Conservation (phyloP, 2,329 filamentous ascomycete genomes). For the Pseudogymnoascus sp. region DNA sequence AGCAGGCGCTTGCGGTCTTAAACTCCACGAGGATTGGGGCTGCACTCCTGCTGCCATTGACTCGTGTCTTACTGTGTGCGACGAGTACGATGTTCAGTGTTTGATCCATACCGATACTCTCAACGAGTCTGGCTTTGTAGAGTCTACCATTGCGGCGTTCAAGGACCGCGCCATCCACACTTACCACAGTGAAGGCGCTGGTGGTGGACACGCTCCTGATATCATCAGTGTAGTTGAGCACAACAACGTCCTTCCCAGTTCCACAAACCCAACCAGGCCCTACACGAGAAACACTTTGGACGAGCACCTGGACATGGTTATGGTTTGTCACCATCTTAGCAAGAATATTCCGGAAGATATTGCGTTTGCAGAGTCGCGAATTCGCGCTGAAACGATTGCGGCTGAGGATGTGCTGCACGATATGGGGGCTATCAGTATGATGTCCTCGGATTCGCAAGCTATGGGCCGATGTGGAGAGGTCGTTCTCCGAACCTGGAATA, state of each 20-base stretch:
- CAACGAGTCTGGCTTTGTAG: conserved; percentile 96
- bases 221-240: conserved; percentile 92
- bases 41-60: conserved; percentile 87
- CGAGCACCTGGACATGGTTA: conserved; percentile 95
- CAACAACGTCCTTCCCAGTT: conserved; percentile 78
- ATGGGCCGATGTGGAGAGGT: conserved; percentile 97
- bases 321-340: conserved; percentile 93
- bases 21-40: conserved; percentile 96
- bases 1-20: conserved; percentile 83
- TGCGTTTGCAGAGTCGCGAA: conserved; percentile 88
- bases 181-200: conserved; percentile 93
- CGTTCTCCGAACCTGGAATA: conserved; percentile 89
- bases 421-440: conserved; percentile 93
- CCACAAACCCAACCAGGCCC: conserved; percentile 86
- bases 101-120: conserved; percentile 94
- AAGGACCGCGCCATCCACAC: conserved; percentile 86
- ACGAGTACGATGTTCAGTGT: conserved; percentile 86
- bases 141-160: conserved; percentile 80
- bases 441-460: conserved; percentile 90
- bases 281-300: conserved; percentile 90
- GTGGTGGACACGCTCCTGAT: conserved; percentile 89
- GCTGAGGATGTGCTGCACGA: conserved; percentile 96
- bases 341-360: conserved; percentile 94
- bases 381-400: conserved; percentile 91
- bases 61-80: conserved; percentile 74